Conservation (phyloP, 2,329 filamentous ascomycete species). For the Aspergillus sp. region DNA sequence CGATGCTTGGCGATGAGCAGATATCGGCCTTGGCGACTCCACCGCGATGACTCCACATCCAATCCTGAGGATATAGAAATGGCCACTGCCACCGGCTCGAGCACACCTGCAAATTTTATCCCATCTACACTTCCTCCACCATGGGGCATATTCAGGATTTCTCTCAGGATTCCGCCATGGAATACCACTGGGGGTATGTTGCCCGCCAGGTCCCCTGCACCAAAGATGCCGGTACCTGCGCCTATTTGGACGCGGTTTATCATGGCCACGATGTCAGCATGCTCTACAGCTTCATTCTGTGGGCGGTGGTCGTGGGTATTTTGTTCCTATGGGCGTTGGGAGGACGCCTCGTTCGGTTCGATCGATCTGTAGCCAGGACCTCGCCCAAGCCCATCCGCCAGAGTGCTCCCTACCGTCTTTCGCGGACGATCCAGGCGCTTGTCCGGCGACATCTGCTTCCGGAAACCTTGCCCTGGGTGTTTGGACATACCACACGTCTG, state of each 20-base stretch:
- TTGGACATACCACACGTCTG: conserved; percentile 68
- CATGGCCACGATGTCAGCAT: conserved; percentile 56
- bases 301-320: conserved; percentile 55
- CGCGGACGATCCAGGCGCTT: conserved; percentile 44
- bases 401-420: conserved; percentile 31
- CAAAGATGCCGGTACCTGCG: conserved; percentile 60
- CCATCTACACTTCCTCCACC: background rate
- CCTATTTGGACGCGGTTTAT: conserved; percentile 60
- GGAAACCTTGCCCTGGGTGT: conserved; percentile 59
- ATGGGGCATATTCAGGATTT: conserved; percentile 51
- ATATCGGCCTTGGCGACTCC: conserved; percentile 9
- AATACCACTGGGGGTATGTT: conserved; percentile 60
- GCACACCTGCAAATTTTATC: background rate
- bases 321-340: conserved; percentile 48
- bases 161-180: conserved; percentile 40
- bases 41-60: background rate
- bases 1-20: conserved; percentile 11
- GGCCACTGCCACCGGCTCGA: background rate
- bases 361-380: conserved; percentile 7
- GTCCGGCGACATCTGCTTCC: conserved; percentile 61
- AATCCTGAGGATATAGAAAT: background rate
- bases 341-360: conserved; percentile 16
- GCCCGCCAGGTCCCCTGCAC: conserved; percentile 58
- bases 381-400: conserved; percentile 28
- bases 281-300: conserved; percentile 59